Evolutionary conservation across 768 basidiomycete species (phyloP).

Genomic region (Exidia glandulosa): DNA sequence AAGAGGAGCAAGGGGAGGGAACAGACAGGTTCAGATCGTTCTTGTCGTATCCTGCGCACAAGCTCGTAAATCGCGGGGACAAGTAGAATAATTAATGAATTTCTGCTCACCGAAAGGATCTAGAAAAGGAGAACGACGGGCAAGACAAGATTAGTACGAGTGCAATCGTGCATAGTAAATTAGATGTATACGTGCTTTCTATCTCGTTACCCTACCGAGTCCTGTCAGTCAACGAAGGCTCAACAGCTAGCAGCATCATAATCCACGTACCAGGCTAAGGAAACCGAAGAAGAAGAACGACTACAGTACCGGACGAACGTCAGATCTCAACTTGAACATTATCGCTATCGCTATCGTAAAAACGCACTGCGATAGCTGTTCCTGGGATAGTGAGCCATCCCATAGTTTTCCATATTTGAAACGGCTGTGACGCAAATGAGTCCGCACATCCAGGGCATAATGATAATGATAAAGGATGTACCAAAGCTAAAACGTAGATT

Average conservation of each 20-base stretch:
- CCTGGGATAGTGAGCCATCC: conserved; percentile 57
- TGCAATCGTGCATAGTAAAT: neutral
- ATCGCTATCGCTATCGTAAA: neutral
- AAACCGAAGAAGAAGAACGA: conserved; percentile 66
- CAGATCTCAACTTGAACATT: neutral
- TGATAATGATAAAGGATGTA: conserved; percentile 24
- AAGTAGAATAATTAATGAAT: neutral
- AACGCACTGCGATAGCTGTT: conserved; percentile 38
- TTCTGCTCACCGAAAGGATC: conserved; percentile 37
- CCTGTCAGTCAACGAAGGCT: neutral
- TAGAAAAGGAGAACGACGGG: conserved; percentile 9
- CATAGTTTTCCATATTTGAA: conserved; percentile 47
- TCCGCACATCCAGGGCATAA: too few species aligned
- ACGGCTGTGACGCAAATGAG: conserved; percentile 32
- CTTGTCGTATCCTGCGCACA: conserved; percentile 42
- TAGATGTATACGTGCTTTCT: conserved; percentile 46
- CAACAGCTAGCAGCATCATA: neutral
- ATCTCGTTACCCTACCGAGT: conserved; percentile 41
- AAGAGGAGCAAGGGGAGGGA: neutral
- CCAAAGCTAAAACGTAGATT: conserved; percentile 50
- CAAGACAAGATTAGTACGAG: neutral
- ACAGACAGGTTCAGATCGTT: conserved; percentile 47
- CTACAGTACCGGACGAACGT: conserved; percentile 18
- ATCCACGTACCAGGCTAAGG: conserved; percentile 38
- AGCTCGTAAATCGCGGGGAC: neutral